Percentiles rank a stretch among this genome's conserved stretches.
Evolutionary conservation across 371 early-diverging fungal species (phyloP).

Genomic region (Enteropsectra breve): DNA sequence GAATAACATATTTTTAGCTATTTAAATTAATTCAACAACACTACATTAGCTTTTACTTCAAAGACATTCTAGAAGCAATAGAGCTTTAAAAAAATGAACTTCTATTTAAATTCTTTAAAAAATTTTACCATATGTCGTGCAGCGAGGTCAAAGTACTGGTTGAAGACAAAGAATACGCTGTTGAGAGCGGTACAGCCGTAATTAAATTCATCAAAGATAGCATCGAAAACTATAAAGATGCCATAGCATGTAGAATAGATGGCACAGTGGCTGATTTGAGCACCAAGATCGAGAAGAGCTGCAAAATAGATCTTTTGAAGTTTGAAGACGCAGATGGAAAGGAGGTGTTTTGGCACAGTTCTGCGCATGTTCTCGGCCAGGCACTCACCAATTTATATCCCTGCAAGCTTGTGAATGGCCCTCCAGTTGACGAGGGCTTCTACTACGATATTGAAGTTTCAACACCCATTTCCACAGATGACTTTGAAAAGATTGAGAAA

Average conservation of each 20-base stretch:
- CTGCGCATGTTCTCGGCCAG: conserved; percentile 94
- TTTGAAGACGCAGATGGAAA: conserved; percentile 78
- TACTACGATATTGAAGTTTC: conserved; percentile 82
- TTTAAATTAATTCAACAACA: too few species aligned
- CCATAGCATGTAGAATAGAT: conserved; percentile 62
- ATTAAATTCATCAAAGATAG: neutral
- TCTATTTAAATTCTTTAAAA: too few species aligned
- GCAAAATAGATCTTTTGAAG: conserved; percentile 75
- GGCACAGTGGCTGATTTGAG: conserved; percentile 80
- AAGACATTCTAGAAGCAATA: too few species aligned
- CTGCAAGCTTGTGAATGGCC: conserved; percentile 87
- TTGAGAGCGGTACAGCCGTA: conserved; percentile 36
- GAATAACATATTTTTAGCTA: too few species aligned
- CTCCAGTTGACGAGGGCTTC: conserved; percentile 93
- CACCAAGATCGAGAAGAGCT: conserved; percentile 72
- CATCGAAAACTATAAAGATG: conserved; percentile 22
- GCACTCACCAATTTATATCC: conserved; percentile 64
- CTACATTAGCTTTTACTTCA: too few species aligned
- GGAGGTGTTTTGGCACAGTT: conserved; percentile 97
- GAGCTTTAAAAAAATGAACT: too few species aligned
- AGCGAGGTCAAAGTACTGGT: conserved; percentile 6
- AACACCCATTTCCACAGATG: conserved; percentile 67
- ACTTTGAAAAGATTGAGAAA: conserved; percentile 73
- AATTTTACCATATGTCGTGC: neutral
- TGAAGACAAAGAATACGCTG: conserved; percentile 7